These are phyloP conservation scores for Ceriops tagal DNA, from an alignment of 345 rosid species.

Conservation along the genomic window DNA sequence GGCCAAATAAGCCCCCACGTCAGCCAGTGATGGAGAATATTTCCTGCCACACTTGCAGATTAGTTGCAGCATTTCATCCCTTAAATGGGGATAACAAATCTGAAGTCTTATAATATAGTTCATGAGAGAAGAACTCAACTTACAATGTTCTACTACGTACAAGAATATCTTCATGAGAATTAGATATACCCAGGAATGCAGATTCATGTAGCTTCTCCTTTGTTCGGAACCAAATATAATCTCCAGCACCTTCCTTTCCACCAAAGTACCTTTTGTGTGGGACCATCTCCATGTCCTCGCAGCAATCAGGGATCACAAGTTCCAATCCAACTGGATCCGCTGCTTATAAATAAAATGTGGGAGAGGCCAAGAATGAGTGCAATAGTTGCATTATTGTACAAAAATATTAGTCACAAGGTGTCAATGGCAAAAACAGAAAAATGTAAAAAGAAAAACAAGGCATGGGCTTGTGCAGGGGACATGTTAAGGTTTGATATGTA, in stretches of 20 bases:
- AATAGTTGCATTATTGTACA: background rate
- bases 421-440: background rate
- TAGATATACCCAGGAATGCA: constrained; percentile 52
- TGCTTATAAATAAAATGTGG: constrained; percentile 29
- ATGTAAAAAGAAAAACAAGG: background rate
- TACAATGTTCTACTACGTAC: constrained; percentile 62
- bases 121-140: constrained; percentile 30
- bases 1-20: constrained; percentile 76
- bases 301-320: constrained; percentile 68
- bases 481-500: too few relatives aligned
- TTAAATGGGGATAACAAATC: background rate
- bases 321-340: constrained; percentile 90
- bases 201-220: constrained; percentile 55
- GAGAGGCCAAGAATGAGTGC: constrained; percentile 1
- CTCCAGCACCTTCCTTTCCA: constrained; percentile 83
- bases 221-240: constrained; percentile 76
- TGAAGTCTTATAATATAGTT: constrained; percentile 15
- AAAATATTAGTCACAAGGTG: background rate
- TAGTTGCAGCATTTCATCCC: constrained; percentile 3
- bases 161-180: constrained; percentile 44
- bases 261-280: constrained; percentile 86
- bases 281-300: constrained; percentile 60
- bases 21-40: constrained; percentile 83
- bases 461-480: background rate
- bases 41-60: constrained; percentile 41